Base-by-base conservation (phyloP, 495 filamentous ascomycete genomes). In the Neurospora cerealis region DNA sequence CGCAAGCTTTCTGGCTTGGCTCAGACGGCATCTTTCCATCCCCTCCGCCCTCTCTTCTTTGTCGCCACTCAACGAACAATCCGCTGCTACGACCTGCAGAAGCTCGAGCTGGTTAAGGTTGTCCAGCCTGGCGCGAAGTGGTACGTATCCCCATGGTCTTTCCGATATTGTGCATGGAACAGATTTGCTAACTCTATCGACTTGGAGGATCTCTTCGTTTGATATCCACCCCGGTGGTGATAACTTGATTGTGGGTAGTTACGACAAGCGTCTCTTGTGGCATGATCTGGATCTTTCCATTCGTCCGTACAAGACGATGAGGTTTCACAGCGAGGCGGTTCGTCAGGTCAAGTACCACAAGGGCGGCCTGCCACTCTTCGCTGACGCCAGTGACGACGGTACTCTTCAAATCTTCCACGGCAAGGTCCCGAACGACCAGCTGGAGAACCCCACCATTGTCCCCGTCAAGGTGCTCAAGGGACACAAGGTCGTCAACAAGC, bases 381-480 rank as follows among this genome's bases (percentile, higher is more conserved):
- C 93, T 6, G 94, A 97, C 76, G 93, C 93, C 62, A 93, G 91
- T 81, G 96, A 99, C 79, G 96, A 99, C 82, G 96, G 96, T 34
- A 93, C 89, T 37, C 80, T 98, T 74, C 96, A 98, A 84, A 91
- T 99, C 41, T 98, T 98, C 86, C 96, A 99, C 82, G 96, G 94
- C 71, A 96, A 92, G 82, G 95, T 98, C 40, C 93, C 95, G 40
- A 92, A 89, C 73, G 96, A 98, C 80, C 85, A 97, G 84, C 91
- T 98, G 86, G 94, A 96, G 86, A 97, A 97, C 81, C 93, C 96
- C 32, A 93, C 90, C 48, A 97, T 99, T 78, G 96, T 98, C 62
- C 96, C 96, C 19, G 87, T 98, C 75, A 98, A 98, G 88, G 91
- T 97, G 76, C 87, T 99, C 73, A 91, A 89, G 82, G 96, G 96